A percentile compares a stretch with the other conserved stretches of the same genome.
Evolutionary conservation across 2,329 filamentous ascomycete genomes (phyloP).

Genomic region (Coniochaeta ligniaria): DNA sequence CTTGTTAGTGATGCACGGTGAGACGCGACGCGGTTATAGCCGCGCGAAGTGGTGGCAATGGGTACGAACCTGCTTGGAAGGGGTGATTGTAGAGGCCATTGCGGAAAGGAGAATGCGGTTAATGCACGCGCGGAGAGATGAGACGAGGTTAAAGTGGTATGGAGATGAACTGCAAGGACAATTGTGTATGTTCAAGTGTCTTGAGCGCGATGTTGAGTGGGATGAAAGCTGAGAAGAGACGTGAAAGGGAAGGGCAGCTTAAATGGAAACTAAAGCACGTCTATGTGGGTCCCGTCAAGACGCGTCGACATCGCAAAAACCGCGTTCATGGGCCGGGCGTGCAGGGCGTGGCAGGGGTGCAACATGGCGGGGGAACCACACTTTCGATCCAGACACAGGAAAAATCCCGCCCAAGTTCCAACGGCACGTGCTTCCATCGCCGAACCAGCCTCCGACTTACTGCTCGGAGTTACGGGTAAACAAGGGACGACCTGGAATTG

Average conservation of each 20-base stretch:
- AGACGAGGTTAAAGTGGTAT: neutral
- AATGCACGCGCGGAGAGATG: neutral
- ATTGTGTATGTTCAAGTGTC: neutral
- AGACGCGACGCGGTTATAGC: constrained; percentile 9
- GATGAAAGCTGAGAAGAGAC: neutral
- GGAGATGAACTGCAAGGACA: neutral
- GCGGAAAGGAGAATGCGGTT: neutral
- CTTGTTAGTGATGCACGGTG: constrained; percentile 21
- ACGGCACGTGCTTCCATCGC: neutral
- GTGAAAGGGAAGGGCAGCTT: constrained; percentile 1
- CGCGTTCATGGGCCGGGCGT: neutral
- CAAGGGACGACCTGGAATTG: neutral
- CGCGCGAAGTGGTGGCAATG: constrained; percentile 4
- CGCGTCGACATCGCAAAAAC: neutral
- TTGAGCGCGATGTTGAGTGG: constrained; percentile 1
- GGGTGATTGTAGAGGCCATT: constrained; percentile 14
- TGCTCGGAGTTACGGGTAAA: neutral
- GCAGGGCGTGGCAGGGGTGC: neutral
- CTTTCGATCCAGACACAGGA: neutral
- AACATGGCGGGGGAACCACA: neutral
- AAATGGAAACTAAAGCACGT: constrained; percentile 2
- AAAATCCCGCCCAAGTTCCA: neutral
- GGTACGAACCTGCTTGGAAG: constrained; percentile 23
- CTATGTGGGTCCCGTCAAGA: neutral
- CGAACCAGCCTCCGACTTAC: neutral